Evolutionary conservation across 805 yeast genomes (phyloP).

Genomic region (Hyphopichia homilentoma): DNA sequence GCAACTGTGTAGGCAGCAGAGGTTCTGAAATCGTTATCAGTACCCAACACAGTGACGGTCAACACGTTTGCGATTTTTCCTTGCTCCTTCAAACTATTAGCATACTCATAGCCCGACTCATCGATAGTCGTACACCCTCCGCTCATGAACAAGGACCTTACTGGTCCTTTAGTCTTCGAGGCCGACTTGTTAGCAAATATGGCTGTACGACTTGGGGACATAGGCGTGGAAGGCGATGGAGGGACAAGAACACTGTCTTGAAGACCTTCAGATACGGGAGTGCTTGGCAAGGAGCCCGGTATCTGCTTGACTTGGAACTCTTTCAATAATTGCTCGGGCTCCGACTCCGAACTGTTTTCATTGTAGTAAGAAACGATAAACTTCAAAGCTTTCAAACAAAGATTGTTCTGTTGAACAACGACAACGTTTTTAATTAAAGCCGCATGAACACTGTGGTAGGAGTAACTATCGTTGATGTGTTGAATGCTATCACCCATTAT

Average conservation of each 20-base stretch:
- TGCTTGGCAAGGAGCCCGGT: slow-evolving; percentile 12
- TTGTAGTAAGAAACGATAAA: slow-evolving; percentile 43
- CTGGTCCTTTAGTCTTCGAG: slow-evolving; percentile 2
- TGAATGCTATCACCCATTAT: slow-evolving; percentile 82
- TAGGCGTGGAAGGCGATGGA: background rate
- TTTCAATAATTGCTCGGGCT: slow-evolving; percentile 15
- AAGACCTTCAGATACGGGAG: slow-evolving; percentile 8
- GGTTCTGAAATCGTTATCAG: slow-evolving; percentile 46
- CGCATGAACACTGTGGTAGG: slow-evolving; percentile 62
- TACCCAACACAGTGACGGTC: slow-evolving; percentile 49
- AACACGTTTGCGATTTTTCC: slow-evolving; percentile 43
- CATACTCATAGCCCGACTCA: slow-evolving; percentile 60
- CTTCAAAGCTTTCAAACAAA: slow-evolving; percentile 53
- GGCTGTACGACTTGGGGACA: slow-evolving; percentile 3
- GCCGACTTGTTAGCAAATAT: background rate
- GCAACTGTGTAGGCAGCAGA: slow-evolving; percentile 61
- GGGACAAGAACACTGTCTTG: background rate
- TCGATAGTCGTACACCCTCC: slow-evolving; percentile 70
- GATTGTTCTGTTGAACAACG: slow-evolving; percentile 63
- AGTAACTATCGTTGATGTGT: slow-evolving; percentile 74
- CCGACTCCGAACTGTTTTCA: slow-evolving; percentile 9
- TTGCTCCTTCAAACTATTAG: slow-evolving; percentile 38
- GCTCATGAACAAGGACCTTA: slow-evolving; percentile 47
- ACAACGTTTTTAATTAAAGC: slow-evolving; percentile 65
- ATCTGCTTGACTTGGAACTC: slow-evolving; percentile 17